Base-by-base conservation (phyloP, 176 grass and related monocot species). In the Elymus sibiricus region DNA sequence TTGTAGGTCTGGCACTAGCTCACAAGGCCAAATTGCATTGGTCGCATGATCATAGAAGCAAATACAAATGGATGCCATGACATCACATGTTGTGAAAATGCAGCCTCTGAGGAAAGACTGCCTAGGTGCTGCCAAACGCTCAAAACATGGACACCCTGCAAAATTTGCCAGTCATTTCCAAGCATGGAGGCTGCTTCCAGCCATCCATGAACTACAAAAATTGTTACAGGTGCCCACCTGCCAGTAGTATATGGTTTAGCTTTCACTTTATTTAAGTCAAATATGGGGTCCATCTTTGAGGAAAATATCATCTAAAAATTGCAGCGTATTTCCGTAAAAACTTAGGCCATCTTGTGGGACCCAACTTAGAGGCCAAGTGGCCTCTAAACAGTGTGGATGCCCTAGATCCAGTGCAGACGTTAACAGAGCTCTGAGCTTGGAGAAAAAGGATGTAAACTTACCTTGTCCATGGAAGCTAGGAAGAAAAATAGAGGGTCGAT, bases 401-500 rank as follows among this genome's bases (percentile, higher is more conserved):
- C 24, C 28, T 64, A 81, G 79, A 37, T 47, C 8, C 1, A 53
- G 47, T 68, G 28, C 5, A 11, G 43, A 68, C 16, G 5, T 35
- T 19, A 68, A 68, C 15, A 35, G 59, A 62, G 16, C 31, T 37
- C 65, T 17, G 3, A 68, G 28, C 31, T 68, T 69, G 32, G 32
- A 22, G 10, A 49, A 76, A 43, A 43, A 89, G 7, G 16, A 70
- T 82, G 49, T 64, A 64, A 64, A 28, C 44, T 77, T 90, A 98
- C 95, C 95, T 95, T 34, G 13, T 87, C 17, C 21, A 90, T 78
- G 66, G 87, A 92, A 38, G 95, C 65, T 43, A 93, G 74, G 82
- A 98, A 98, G 91, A 98, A 95, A 70, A 98, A 95, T 7, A 98
- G 79, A 35, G 95, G 95, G 38, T 98, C 91, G 0, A 90, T 90